phyloP scores from a whole-genome alignment of 331 rosid genomes.

The Spiraea crenata region DNA sequence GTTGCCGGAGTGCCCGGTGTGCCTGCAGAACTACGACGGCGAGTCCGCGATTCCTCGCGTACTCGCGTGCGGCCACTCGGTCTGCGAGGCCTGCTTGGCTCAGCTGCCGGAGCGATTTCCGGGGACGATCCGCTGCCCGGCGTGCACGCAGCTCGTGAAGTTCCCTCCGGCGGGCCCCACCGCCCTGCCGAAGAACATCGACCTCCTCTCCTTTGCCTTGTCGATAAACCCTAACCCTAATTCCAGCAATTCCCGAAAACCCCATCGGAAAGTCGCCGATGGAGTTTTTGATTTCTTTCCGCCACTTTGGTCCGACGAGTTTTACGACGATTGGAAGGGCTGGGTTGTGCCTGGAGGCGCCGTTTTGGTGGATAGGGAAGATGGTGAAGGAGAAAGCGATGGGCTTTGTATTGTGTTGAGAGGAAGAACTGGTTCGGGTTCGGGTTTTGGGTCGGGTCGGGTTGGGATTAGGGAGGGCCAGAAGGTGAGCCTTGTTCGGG shows the following conservation, averaged over 20 bases:
- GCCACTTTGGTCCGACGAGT: conserved; percentile 69
- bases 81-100: conserved; percentile 60
- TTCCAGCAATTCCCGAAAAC: conserved; percentile 8
- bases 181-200: conserved; percentile 89
- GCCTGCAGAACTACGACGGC: conserved; percentile 72
- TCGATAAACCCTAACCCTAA: conserved; percentile 21
- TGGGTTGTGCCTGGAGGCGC: conserved; percentile 61
- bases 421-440: conserved; percentile 24
- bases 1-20: conserved; percentile 89
- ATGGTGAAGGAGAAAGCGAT: conserved; percentile 7
- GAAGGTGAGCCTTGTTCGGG: conserved; percentile 45
- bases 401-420: conserved; percentile 18
- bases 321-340: conserved; percentile 57
- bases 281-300: conserved; percentile 22
- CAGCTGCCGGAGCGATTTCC: conserved; percentile 60
- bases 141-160: conserved; percentile 74
- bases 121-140: conserved; percentile 77
- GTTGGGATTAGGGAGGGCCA: conserved; percentile 29
- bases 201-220: conserved; percentile 64
- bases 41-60: conserved; percentile 61
- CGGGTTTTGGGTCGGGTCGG: conserved; percentile 5
- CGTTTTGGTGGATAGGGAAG: conserved; percentile 32
- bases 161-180: conserved; percentile 61
- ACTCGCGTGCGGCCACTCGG: conserved; percentile 73
- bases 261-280: conserved; percentile 17